Conservation (phyloP, 192 early-diverging fungal genomes). For the Phycomyces nitens region DNA sequence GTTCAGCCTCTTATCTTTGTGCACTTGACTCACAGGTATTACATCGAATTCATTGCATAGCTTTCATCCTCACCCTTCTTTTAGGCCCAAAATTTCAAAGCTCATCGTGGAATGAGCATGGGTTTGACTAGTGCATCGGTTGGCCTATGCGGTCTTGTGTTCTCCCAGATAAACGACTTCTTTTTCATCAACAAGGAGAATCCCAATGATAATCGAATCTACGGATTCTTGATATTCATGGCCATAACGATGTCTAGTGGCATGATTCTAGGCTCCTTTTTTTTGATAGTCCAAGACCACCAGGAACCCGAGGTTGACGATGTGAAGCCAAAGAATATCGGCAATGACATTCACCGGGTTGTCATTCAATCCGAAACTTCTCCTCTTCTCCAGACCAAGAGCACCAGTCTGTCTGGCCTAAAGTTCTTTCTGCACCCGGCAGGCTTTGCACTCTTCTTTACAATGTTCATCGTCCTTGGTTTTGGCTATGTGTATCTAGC, state of each 20-base stretch:
- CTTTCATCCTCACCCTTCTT: not conserved
- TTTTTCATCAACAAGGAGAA: constrained; percentile 20
- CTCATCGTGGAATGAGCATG: constrained; percentile 34
- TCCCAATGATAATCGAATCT: constrained; percentile 17
- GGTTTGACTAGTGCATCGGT: constrained; percentile 30
- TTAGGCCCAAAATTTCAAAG: constrained; percentile 29
- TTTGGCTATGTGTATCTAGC: constrained; percentile 34
- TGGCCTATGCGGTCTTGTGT: constrained; percentile 32
- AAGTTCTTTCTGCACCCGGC: constrained; percentile 29
- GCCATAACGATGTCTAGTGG: not conserved
- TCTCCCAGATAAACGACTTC: constrained; percentile 33
- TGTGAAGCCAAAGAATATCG: no score
- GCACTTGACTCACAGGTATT: constrained; percentile 33
- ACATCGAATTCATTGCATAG: not conserved
- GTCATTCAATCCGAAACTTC: not conserved
- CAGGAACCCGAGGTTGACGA: no score
- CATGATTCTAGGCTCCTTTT: constrained; percentile 19
- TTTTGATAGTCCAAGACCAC: constrained; percentile 7
- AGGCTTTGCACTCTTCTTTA: constrained; percentile 17
- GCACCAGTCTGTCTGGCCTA: constrained; percentile 8
- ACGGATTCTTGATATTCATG: constrained; percentile 29
- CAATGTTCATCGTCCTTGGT: constrained; percentile 25
- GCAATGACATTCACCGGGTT: not conserved
- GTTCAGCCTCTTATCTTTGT: constrained; percentile 26
- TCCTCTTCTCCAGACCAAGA: not conserved